A percentile compares a stretch with the other conserved stretches of the same genome.
Conservation (phyloP, 2,329 filamentous ascomycete species). For the Diaporthe ilicicola region DNA sequence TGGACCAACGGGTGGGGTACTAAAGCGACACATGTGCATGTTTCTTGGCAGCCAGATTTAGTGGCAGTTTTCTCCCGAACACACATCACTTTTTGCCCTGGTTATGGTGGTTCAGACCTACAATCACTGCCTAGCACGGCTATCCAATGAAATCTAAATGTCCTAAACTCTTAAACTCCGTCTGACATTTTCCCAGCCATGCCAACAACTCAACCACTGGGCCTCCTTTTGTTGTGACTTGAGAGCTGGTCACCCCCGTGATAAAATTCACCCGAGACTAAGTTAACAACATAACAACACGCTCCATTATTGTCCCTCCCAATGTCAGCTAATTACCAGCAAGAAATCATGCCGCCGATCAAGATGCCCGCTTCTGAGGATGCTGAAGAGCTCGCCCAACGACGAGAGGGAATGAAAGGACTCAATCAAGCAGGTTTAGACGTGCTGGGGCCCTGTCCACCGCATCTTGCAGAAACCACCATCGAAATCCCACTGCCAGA, state of each 20-base stretch:
- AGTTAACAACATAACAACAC: background rate
- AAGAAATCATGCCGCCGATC: background rate
- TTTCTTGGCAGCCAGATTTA: too few species aligned
- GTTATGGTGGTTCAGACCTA: too few species aligned
- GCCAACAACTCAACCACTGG: too few species aligned
- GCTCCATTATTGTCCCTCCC: background rate
- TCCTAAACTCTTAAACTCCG: too few species aligned
- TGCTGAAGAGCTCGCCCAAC: background rate
- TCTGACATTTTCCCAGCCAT: too few species aligned
- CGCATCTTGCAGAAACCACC: background rate
- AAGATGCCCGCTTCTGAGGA: background rate
- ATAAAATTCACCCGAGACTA: background rate
- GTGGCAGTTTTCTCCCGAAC: too few species aligned
- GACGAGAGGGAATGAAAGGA: background rate
- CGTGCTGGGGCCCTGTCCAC: conserved; percentile 8
- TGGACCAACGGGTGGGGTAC: too few species aligned
- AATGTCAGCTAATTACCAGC: background rate
- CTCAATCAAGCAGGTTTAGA: background rate
- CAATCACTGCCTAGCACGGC: too few species aligned
- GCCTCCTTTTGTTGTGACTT: too few species aligned
- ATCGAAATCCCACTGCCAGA: conserved; percentile 10
- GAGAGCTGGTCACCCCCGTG: background rate
- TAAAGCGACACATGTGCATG: too few species aligned
- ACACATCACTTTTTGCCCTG: too few species aligned
- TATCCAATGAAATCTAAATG: too few species aligned